Base-by-base conservation (phyloP, 2,329 filamentous ascomycete genomes). In the Fusarium torulosum region DNA sequence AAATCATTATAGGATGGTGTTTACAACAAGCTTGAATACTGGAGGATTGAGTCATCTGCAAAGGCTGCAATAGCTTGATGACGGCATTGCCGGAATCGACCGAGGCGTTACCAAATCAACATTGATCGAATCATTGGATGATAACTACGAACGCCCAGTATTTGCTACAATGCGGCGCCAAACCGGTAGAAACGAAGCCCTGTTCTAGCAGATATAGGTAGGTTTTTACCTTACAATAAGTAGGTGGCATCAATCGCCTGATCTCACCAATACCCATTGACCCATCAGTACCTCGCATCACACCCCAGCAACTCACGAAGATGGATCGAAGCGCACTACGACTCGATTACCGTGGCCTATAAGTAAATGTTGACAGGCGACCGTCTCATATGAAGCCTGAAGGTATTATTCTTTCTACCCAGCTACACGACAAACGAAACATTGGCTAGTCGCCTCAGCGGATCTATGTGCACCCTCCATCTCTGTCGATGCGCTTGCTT, bases 331-430 rank as follows among this genome's bases (percentile, higher is more conserved):
- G 66, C 66, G 63, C 56, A 69, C 42, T 55, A 71, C 53, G 59
- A 70, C 66, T 69, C 58, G 65, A 67, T 72, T 75, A 61, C 67
- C 68, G 63, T 72, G 62, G 69, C 63, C 64, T 75, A 75, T 69
- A 69, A 44, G 63, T 73, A 74, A 67, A 76, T 51, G 64, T 60
- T 66, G 65, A 62, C 72, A 53, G 64, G 67, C 63, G 57, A 72
- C 66, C 65, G 60, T 63, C 59, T 69, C 43, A 51, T 52, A 67
- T 67, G 41, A 64, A 71, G 64, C 60, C 72, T 66, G 51, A 53
- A 72, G 67, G 69, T 74, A 52, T 66, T 67, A 55, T 59, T 65
- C 63, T 69, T 62, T 67, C 61, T 69, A 72, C 69, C 59, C 58
- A 61, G 53, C 59, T 56, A 67, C 59, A 65, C 58, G 61, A 74